phyloP scores from a whole-genome alignment of 305 asterid species.

The Fraxinus sp. region DNA sequence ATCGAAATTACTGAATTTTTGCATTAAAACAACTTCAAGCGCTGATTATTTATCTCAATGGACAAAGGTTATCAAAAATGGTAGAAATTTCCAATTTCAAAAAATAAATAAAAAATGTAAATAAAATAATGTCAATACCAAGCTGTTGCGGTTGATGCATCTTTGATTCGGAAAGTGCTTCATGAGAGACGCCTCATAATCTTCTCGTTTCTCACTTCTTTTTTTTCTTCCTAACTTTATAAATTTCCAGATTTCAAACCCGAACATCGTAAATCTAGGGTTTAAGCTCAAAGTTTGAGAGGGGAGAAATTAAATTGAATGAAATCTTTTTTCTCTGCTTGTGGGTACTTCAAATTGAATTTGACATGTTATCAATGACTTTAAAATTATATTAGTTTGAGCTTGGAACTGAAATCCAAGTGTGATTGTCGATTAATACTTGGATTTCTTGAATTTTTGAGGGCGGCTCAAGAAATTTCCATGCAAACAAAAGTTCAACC shows the following conservation, averaged over 20 bases:
- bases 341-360: neutral
- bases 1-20: neutral
- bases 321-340: neutral
- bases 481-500: neutral
- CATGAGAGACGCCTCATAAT: conserved; percentile 75
- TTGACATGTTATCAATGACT: neutral
- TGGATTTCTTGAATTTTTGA: neutral
- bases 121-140: conserved; percentile 42
- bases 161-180: conserved; percentile 91
- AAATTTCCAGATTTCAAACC: conserved; percentile 28
- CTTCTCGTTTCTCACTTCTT: conserved; percentile 84
- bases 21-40: neutral
- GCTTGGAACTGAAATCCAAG: neutral
- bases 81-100: neutral
- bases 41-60: neutral
- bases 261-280: neutral
- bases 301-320: neutral
- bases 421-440: neutral
- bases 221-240: conserved; percentile 51
- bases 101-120: neutral
- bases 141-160: conserved; percentile 90
- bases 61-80: neutral
- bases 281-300: neutral
- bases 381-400: neutral
- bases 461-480: neutral